Base-by-base conservation (phyloP, 2,329 filamentous ascomycete genomes). In the Thermothelomyces thermophilus region DNA sequence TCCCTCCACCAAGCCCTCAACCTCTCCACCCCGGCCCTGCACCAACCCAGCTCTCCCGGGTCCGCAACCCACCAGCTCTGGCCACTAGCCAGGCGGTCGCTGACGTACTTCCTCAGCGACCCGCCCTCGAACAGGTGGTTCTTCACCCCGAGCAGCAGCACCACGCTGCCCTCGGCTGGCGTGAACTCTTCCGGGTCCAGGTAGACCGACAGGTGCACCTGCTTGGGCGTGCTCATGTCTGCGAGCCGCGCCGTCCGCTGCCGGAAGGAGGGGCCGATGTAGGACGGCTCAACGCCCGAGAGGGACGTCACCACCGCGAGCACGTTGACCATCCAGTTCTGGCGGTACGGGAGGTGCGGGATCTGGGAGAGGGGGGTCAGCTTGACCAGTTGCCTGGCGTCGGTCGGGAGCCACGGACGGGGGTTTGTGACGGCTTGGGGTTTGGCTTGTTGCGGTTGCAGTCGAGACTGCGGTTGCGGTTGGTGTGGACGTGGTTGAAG, bases 301-400 rank as follows among this genome's bases (percentile, higher is more conserved):
- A 80, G 63, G 1, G 70, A 69, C 0, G 66, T 63, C 3, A 80
- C 53, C n/a, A 80, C 67, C 48, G 69, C 75, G 3, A 81, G 70
- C 6, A 78, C 65, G 53, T 80, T 80, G 61, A 75, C 70, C 40
- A 73, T 73, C 76, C 76, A 81, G 59, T 80, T 80, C 51, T 79
- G 75, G 46, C 73, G 72, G 62, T 76, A 80, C 1, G 76, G 76
- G 1, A 80, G 68, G 52, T 71, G 65, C 0, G 76, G 73, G 42
- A 80, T 73, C 6, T 70, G 66, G 41, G 68, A 68, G 11, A 80
- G 66, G 3, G 68, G 67, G 0, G 76, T 79, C 24, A 80, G 71
- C 55, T 75, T 79, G 14, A 78, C 65, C 0, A 76, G 73, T 0
- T 62, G 65, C 22, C 67, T 66, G 0, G 62, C 66, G 44, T 73